Base-by-base conservation (phyloP, 1,284 basidiomycete species). In the Leucoagaricus sp. region DNA sequence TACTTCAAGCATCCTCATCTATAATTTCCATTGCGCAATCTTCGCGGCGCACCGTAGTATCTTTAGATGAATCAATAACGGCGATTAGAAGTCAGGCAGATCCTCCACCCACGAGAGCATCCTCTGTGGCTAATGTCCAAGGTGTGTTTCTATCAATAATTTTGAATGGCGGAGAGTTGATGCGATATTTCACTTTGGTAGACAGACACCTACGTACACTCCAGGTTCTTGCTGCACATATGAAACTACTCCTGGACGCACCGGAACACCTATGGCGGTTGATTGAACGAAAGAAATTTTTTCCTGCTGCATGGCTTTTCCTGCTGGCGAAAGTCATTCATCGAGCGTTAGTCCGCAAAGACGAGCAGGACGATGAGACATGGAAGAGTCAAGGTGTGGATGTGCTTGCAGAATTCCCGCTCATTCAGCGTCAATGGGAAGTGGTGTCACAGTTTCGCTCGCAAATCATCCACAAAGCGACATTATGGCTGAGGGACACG, bases 401-500 rank as follows among this genome's bases (percentile, higher is more conserved):
- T 65, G 79, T 90, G 33, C 60, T 79, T 65, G 89, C 84, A 51
- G 87, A 91, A 72, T 89, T 94, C 60, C 91, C 93, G 15, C 75
- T 96, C 3, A 83, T 93, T 4, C 88, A 93, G 63, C 86, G 92
- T 38, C 94, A 96, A 69, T 96, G 94, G 94, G 94, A 95, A 58
- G 79, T 82, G 0, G 82, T 96, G 12, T 82, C 86, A 1, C 91
- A 90, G 60, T 93, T 96, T 66, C 86, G 92, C 34, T 76, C 84
- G 1, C 93, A 95, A 66, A 94, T 96, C 56, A 83, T 89, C 15
- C 89, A 94, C 62, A 88, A 86, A 63, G 89, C 93, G 4, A 92
- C 86, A 0, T 70, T 91, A 25, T 87, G 85, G 13, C 75, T 95
- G 10, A 50, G 84, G 87, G 61, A 72, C 73, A 56, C 72, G 69